phyloP scores from a whole-genome alignment of 257 asterid genomes.

The Scutellaria minor region DNA sequence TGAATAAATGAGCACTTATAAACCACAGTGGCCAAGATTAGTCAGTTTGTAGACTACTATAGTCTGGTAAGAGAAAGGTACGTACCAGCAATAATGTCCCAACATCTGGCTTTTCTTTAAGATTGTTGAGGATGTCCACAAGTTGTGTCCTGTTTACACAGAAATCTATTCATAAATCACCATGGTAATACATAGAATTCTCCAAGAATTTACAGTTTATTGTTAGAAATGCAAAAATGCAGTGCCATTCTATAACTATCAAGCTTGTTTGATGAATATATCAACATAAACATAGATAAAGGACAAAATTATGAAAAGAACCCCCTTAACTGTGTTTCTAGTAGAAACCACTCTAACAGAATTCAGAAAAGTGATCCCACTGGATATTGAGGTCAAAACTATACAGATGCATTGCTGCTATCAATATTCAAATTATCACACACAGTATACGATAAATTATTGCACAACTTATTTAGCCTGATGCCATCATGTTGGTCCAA shows the following conservation, averaged over 20 bases:
- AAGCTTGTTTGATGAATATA: constrained; percentile 25
- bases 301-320: neutral
- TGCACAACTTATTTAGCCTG: constrained; percentile 11
- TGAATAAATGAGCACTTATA: constrained; percentile 25
- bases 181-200: constrained; percentile 22
- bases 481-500: constrained; percentile 27
- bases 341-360: neutral
- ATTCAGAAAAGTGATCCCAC: constrained; percentile 2
- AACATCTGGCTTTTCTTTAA: constrained; percentile 97
- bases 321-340: neutral
- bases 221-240: constrained; percentile 26
- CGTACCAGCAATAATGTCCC: constrained; percentile 79
- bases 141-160: constrained; percentile 64
- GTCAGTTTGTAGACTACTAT: constrained; percentile 28
- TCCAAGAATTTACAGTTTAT: constrained; percentile 6
- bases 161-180: constrained; percentile 30
- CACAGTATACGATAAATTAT: constrained; percentile 15
- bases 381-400: constrained; percentile 11
- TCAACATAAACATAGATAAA: constrained; percentile 1
- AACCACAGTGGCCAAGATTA: constrained; percentile 18
- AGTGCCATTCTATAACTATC: constrained; percentile 8
- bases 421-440: constrained; percentile 19
- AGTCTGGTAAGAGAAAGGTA: constrained; percentile 19
- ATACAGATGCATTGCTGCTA: constrained; percentile 26
- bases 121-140: constrained; percentile 83